These are phyloP conservation scores for Verticillium albo-atrum DNA, from an alignment of 2,329 filamentous ascomycete genomes.

Conservation along the genomic window DNA sequence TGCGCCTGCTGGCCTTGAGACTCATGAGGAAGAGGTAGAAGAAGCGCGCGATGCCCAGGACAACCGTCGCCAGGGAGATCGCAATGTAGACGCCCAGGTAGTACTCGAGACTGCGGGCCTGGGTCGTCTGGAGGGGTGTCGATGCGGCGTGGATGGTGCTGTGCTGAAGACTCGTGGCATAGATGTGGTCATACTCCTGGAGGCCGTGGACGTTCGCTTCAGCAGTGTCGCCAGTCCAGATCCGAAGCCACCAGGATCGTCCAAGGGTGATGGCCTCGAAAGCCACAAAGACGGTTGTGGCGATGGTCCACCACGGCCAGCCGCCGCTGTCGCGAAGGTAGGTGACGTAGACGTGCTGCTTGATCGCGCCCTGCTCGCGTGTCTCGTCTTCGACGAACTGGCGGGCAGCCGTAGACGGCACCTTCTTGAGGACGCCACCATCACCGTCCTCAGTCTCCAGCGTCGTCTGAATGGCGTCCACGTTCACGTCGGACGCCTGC, in stretches of 20 bases:
- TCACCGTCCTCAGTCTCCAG: conserved; percentile 31
- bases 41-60: conserved; percentile 60
- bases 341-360: conserved; percentile 58
- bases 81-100: conserved; percentile 66
- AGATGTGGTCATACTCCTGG: conserved; percentile 7
- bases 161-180: conserved; percentile 43
- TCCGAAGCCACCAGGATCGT: conserved; percentile 59
- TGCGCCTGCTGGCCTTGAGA: conserved; percentile 60
- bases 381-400: conserved; percentile 75
- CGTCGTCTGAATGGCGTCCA: conserved; percentile 5
- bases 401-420: conserved; percentile 49
- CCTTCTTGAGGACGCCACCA: conserved; percentile 42
- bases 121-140: conserved; percentile 17
- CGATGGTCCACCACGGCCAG: conserved; percentile 52
- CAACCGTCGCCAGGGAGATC: conserved; percentile 51
- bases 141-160: conserved; percentile 35
- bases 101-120: conserved; percentile 43
- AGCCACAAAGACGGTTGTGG: conserved; percentile 47
- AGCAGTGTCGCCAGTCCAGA: conserved; percentile 52
- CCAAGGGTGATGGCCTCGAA: conserved; percentile 52
- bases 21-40: conserved; percentile 61
- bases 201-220: conserved; percentile 30
- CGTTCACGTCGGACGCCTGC: conserved; percentile 32
- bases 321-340: conserved; percentile 67
- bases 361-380: conserved; percentile 67